Conservation (phyloP, 2,329 filamentous ascomycete genomes). For the Diaporthe nobilis region DNA sequence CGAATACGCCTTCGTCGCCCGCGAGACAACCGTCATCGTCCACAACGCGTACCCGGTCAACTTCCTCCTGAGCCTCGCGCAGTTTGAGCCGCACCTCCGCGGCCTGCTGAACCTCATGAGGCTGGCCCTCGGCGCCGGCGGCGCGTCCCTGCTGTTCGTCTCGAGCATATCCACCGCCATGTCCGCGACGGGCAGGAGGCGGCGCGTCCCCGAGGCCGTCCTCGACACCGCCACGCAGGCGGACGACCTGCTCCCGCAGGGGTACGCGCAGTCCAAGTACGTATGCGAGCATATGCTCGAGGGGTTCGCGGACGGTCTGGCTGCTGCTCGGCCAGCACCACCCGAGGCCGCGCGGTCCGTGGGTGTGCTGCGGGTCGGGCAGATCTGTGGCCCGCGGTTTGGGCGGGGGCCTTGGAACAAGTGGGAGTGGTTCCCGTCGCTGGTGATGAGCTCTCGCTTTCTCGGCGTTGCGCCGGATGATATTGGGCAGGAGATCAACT, state of each 20-base stretch:
- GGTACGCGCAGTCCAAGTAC: slow-evolving; percentile 39
- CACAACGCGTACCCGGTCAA: slow-evolving; percentile 72
- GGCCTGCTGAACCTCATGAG: slow-evolving; percentile 65
- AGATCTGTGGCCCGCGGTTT: slow-evolving; percentile 43
- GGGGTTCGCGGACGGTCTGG: slow-evolving; percentile 16
- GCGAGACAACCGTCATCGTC: slow-evolving; percentile 60
- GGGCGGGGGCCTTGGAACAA: slow-evolving; percentile 11
- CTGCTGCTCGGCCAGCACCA: no score
- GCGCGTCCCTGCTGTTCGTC: slow-evolving; percentile 41
- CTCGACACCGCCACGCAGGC: slow-evolving; percentile 3
- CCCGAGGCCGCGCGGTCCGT: slow-evolving; percentile 26
- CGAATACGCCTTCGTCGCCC: slow-evolving; percentile 53
- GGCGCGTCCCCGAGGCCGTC: slow-evolving; percentile 32
- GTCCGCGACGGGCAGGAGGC: background rate
- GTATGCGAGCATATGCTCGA: slow-evolving; percentile 43
- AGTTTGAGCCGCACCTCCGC: slow-evolving; percentile 65
- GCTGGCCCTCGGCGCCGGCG: slow-evolving; percentile 48
- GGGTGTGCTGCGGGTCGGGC: slow-evolving; percentile 46
- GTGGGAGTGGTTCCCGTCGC: slow-evolving; percentile 29
- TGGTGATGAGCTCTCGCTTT: slow-evolving; percentile 24
- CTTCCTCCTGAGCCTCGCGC: slow-evolving; percentile 63
- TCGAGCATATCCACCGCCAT: slow-evolving; percentile 28
- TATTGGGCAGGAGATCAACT: slow-evolving; percentile 32
- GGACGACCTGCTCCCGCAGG: slow-evolving; percentile 1
- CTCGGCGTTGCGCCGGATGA: slow-evolving; percentile 6